These are phyloP conservation scores for Sarocladium kiliense DNA, from an alignment of 2,329 filamentous ascomycete species.

Conservation along the genomic window DNA sequence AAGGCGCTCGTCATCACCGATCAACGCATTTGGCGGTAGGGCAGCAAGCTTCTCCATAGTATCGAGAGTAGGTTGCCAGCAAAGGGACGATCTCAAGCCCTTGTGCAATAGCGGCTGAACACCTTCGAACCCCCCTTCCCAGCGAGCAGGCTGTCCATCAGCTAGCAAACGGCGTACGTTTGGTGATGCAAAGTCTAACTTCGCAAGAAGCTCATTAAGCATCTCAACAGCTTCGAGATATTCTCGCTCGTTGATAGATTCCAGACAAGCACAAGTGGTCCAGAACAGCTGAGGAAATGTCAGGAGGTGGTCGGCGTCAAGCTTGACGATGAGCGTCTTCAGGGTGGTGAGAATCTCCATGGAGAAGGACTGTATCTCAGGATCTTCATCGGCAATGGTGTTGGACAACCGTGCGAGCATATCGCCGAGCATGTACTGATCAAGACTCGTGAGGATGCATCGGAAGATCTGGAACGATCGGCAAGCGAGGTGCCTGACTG, in stretches of 20 bases:
- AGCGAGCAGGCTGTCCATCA: slow-evolving; percentile 75
- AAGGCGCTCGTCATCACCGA: slow-evolving; percentile 77
- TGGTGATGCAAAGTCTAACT: slow-evolving; percentile 72
- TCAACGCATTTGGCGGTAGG: slow-evolving; percentile 72
- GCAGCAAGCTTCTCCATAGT: slow-evolving; percentile 74
- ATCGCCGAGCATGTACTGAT: slow-evolving; percentile 91
- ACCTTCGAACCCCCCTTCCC: slow-evolving; percentile 87
- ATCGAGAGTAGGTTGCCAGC: slow-evolving; percentile 70
- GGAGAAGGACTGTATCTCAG: slow-evolving; percentile 92
- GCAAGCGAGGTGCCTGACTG: slow-evolving; percentile 89
- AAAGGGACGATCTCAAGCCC: slow-evolving; percentile 80
- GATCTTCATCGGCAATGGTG: slow-evolving; percentile 91
- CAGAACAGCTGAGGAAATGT: slow-evolving; percentile 96
- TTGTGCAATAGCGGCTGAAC: slow-evolving; percentile 85
- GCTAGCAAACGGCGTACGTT: slow-evolving; percentile 65
- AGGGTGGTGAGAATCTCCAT: slow-evolving; percentile 96
- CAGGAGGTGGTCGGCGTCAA: slow-evolving; percentile 73
- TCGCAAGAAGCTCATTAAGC: slow-evolving; percentile 79
- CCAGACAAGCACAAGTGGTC: slow-evolving; percentile 93
- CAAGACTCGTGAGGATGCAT: slow-evolving; percentile 83
- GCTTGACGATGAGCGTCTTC: slow-evolving; percentile 81
- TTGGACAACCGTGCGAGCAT: slow-evolving; percentile 95
- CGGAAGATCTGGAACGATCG: slow-evolving; percentile 97
- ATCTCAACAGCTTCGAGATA: slow-evolving; percentile 89
- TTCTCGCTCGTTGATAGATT: slow-evolving; percentile 94